Evolutionary conservation across 257 asterid genomes (phyloP).

Genomic region (Solanum sitiens): DNA sequence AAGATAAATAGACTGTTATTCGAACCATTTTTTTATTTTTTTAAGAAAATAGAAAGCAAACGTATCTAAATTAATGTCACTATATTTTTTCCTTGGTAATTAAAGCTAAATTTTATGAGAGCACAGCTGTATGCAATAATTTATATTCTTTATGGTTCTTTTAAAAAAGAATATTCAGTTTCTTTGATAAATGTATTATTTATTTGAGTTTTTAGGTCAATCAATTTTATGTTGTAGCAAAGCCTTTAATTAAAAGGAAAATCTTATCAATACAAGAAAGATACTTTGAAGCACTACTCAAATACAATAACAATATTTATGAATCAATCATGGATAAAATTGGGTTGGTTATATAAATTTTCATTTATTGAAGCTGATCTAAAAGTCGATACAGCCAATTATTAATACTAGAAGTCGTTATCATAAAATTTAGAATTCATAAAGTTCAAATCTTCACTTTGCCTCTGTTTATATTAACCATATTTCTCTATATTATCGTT

Average conservation of each 20-base stretch:
- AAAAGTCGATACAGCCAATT: rapidly evolving
- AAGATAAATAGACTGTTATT: too few relatives aligned
- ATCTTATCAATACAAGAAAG: background rate
- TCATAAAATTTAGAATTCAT: background rate
- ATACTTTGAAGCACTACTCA: background rate
- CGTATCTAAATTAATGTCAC: background rate
- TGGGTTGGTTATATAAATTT: background rate
- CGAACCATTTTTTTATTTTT: too few relatives aligned
- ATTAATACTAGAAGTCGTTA: too few relatives aligned
- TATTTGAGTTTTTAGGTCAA: background rate
- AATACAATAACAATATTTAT: background rate
- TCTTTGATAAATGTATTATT: background rate
- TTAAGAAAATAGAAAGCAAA: background rate
- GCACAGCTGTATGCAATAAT: background rate
- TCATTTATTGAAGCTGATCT: rapidly evolving
- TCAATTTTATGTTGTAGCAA: background rate
- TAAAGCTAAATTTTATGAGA: background rate
- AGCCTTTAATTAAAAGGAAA: background rate
- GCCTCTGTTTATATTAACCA: rapidly evolving
- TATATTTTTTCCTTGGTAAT: background rate
- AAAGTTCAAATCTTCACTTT: rapidly evolving
- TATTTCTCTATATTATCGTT: background rate
- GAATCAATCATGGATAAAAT: background rate
- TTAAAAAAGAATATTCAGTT: background rate
- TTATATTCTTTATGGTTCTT: background rate